These are phyloP conservation scores for Aleurites moluccanus DNA, from an alignment of 441 rosid species.

Conservation along the genomic window DNA sequence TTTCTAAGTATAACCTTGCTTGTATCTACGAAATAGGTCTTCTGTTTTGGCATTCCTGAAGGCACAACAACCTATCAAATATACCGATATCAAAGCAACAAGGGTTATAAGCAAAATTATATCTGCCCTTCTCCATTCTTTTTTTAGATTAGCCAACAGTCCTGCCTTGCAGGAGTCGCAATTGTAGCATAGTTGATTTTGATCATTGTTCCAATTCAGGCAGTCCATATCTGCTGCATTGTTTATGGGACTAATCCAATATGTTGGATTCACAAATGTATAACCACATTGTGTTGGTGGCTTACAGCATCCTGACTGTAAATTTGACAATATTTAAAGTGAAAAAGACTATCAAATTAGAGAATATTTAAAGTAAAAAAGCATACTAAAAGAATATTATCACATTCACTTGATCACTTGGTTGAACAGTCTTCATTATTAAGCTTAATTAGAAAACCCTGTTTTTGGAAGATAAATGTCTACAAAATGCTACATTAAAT, in stretches of 20 bases:
- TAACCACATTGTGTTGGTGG: slow-evolving; percentile 90
- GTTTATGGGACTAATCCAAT: slow-evolving; percentile 91
- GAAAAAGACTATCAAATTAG: too few relatives aligned
- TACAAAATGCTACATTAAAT: too few relatives aligned
- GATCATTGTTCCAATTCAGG: slow-evolving; percentile 88
- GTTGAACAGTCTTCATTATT: too few relatives aligned
- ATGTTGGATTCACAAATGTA: slow-evolving; percentile 81
- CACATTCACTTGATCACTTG: not conserved
- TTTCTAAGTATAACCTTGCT: slow-evolving; percentile 67
- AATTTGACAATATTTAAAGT: not conserved
- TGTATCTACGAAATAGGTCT: slow-evolving; percentile 71
- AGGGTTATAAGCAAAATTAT: slow-evolving; percentile 58
- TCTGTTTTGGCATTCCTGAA: slow-evolving; percentile 80
- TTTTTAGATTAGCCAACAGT: slow-evolving; percentile 67
- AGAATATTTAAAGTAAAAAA: not conserved
- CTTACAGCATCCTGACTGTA: slow-evolving; percentile 95
- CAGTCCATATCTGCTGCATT: slow-evolving; percentile 81
- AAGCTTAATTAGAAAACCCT: too few relatives aligned
- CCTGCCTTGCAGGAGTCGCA: slow-evolving; percentile 97
- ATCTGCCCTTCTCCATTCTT: slow-evolving; percentile 79
- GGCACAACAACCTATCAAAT: slow-evolving; percentile 78
- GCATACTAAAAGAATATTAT: not conserved
- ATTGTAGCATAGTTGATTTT: slow-evolving; percentile 66
- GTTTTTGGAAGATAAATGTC: too few relatives aligned
- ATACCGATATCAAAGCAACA: slow-evolving; percentile 61